Base-by-base conservation (phyloP, 768 basidiomycete genomes). In the Termitomyces sp. region DNA sequence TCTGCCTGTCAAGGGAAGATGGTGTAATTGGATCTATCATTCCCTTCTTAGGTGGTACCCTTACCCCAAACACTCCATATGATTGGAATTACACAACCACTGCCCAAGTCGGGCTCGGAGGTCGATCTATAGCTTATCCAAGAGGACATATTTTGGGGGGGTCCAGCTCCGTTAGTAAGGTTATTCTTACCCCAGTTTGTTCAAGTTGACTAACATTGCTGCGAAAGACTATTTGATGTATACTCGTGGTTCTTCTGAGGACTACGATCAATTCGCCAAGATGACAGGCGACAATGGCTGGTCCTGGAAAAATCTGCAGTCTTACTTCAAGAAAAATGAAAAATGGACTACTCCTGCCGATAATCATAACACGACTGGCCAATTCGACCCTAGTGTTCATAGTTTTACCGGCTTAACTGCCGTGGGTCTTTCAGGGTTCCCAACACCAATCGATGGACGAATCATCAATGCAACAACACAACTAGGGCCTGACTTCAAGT, bases 301-400 rank as follows among this genome's bases (percentile, higher is more conserved):
- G 72, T 62, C 68, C 14, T 73, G 71, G 71, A 41, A 63, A 8
- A 61, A 54, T 4, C 59, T 74, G 27, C 63, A 65, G 27, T 63
- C 61, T 17, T 73, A 70, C 53, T 65, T 71, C 21, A 50, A 55
- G 27, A 59, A 75, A 70, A 69, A 66, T 59, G 75, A 76, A 59
- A 63, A 60, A 46, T 71, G 64, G 53, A 63, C 62, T 5, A 52
- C 60, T 9, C 71, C 73, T 5, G 66, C 62, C 3, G 73, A 75
- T 51, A 45, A 60, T 11, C 75, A 72, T 60, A 63, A 73, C 60
- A 71, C 65, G 31, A 62, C 66, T 6, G 66, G 66, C 7, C 64
- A 74, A 56, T 70, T 66, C 44, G 60, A 71, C 54, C 73, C 75
- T 2, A 34, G 59, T 0, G 56, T 70, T 6, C 75, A 75, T 53